Base-by-base conservation (phyloP, 163 green algal species). In the Chlorella variabilis region DNA sequence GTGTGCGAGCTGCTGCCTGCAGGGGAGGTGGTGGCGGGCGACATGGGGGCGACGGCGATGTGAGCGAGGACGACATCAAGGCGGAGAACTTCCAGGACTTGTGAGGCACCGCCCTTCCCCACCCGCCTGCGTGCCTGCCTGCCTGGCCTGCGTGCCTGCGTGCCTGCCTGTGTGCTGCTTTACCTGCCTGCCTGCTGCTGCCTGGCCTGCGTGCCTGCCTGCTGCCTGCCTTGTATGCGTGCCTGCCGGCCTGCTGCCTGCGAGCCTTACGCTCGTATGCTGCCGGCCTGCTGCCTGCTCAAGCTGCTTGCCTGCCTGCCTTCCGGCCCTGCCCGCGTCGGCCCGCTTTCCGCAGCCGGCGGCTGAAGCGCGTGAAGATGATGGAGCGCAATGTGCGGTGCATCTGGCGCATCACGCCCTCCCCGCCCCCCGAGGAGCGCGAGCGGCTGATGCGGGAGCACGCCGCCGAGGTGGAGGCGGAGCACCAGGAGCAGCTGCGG, bases 401-500 rank as follows among this genome's bases (percentile, higher is more conserved):
- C 42, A 89, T 97, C 61, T 97, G 91, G 90, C 76, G 85, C 23
- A 91, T 92, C 83, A 95, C 93, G 21, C 93, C 93, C 4, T 94
- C 82, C 42, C 84, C 93, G 70, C 51, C 90, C 42, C 54, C 88
- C 42, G 69, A 86, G 75, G 71, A 81, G 42, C 38, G 74, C 33
- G 75, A 76, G 49, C 77, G 62, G 61, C 66, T 71, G 38, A 18
- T 59, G 39, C 67, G 38, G 2, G 49, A 63, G 67, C 23, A 74
- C 75, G 29, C 58, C 4, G 66, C 45, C 58, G 68, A 71, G n/a
- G 48, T 76, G 45, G n/a, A 79, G 76, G 31, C 36, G 31, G 23
- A 78, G 69, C 82, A 77, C 34, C 71, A 81, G 69, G 71, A 85
- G 71, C 75, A 56, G 75, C 69, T 75, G 80, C 49, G 75, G 80